Base-by-base conservation (phyloP, 345 rosid genomes). In the Linum usitatissimum region DNA sequence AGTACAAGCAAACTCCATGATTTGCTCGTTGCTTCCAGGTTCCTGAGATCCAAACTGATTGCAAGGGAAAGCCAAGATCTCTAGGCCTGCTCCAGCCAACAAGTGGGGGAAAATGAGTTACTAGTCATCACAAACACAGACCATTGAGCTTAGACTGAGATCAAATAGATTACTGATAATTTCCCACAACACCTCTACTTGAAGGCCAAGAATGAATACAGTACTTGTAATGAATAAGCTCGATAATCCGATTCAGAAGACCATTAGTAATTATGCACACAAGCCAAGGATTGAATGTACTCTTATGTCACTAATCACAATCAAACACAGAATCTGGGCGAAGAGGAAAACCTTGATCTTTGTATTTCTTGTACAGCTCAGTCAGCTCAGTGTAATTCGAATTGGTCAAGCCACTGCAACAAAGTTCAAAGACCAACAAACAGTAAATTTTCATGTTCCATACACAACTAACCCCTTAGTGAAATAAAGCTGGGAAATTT, bases 311-410 rank as follows among this genome's bases (percentile, higher is more conserved):
- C 60, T 4, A 30, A 31, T 48, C 18, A 19, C 51, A 18, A 12
- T 51, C 61, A 49, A 45, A 6, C 51, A 45, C 28, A 45, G 51
- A 45, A 45, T 1, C 28, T 23, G 51, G 51, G 15, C 10, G 10
- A 45, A 15, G 51, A 15, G 14, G 7, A 40, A 59, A 67, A 92
- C 98, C 99, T 76, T 90, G 80, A 60, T 75, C 80, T 78, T 88
- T 93, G 85, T 90, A 90, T 60, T 81, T 90, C 78, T 79, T 64
- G 60, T 93, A 93, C 68, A 93, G 28, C 79, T 83, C 71, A 34
- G 81, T 82, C 70, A 93, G 83, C 81, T 93, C 97, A 6, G 88
- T 84, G 79, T 93, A 93, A 73, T 90, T 87, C 2, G 99, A 87
- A 68, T 90, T 78, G 62, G 99, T 86, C 87, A 93, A 74, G 67